Evolutionary conservation across 2,329 filamentous ascomycete species (phyloP).

Genomic region (Fusarium piperis): DNA sequence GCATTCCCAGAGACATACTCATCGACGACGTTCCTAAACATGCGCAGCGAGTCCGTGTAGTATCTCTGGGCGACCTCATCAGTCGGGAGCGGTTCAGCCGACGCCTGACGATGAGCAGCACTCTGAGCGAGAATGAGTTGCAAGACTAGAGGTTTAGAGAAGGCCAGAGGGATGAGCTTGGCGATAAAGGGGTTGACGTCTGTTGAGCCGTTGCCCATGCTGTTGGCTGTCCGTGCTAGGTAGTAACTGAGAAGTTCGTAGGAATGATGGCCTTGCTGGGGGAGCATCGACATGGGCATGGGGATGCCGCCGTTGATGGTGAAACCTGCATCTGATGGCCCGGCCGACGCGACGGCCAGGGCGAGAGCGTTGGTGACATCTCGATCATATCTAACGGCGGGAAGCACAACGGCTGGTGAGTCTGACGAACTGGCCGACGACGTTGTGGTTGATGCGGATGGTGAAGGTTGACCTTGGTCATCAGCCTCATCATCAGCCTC

Average conservation of each 20-base stretch:
- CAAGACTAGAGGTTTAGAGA: slow-evolving; percentile 55
- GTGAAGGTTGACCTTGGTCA: slow-evolving; percentile 22
- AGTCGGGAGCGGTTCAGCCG: slow-evolving; percentile 37
- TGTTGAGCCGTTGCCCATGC: slow-evolving; percentile 59
- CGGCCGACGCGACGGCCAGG: slow-evolving; percentile 18
- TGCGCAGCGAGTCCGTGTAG: slow-evolving; percentile 49
- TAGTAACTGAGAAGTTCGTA: slow-evolving; percentile 59
- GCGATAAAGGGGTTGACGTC: slow-evolving; percentile 57
- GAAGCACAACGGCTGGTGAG: slow-evolving; percentile 5
- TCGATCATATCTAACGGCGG: slow-evolving; percentile 23
- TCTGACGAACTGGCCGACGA: slow-evolving; percentile 33
- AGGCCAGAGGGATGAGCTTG: slow-evolving; percentile 57
- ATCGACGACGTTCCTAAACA: slow-evolving; percentile 49
- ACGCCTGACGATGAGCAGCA: slow-evolving; percentile 51
- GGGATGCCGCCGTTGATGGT: slow-evolving; percentile 33
- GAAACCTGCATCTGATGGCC: slow-evolving; percentile 2
- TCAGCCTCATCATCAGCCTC: slow-evolving; percentile 32
- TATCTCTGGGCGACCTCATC: slow-evolving; percentile 49
- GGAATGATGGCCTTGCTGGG: slow-evolving; percentile 47
- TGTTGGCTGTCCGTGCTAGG: slow-evolving; percentile 54
- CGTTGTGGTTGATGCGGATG: slow-evolving; percentile 30
- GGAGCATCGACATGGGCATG: slow-evolving; percentile 44
- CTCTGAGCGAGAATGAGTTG: slow-evolving; percentile 59
- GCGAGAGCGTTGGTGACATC: slow-evolving; percentile 35
- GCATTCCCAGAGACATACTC: slow-evolving; percentile 48